Base-by-base conservation (phyloP, 176 grass and related monocot species). In the Leersia perrieri region DNA sequence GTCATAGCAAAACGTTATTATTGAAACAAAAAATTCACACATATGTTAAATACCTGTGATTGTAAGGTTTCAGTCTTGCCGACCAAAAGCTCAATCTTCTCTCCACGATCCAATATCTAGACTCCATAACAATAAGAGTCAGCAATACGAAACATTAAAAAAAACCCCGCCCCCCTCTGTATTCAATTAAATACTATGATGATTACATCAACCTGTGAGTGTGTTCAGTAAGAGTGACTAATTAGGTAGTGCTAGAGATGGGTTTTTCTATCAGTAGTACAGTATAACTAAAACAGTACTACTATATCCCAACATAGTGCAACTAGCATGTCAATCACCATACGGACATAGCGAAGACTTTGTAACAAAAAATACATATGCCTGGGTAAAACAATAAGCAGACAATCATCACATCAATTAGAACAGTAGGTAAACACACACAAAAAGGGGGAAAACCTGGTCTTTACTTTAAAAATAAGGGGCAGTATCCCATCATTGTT, bases 51-150 rank as follows among this genome's bases (percentile, higher is more conserved):
- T 90, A 99, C 96, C 89, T 99, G 96, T 68, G 94, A 91, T 35
- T 99, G 96, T 42, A 99, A 85, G 41, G 67, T 99, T 85, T 99
- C 90, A 2, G 96, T 99, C 84, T 90, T 99, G 31, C 94, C 96
- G 16, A 99, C 96, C 74, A 99, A 60, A 74, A 99, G 93, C 55
- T 99, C 96, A 71, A 99, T 99, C 80, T 88, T 99, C 84, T 99
- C 96, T 5, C 96, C 96, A 38, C 96, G 88, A 78, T 99, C 96
- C 75, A 99, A 82, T 93, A 99, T 91, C 94, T 97, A 81, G 11
- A 18, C 18, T 22, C 2, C 33, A 42, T 7, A 32, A 74, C 14
- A 80, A 7, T 67, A 7, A 80, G 68, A 66, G 14, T 70, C 33
- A 49, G 58, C 12, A 11, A 65, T 4, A 89, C 30, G 22, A 63